Evolutionary conservation across 305 asterid species (phyloP), one percentile per base, ranked within the genome.

Genomic region (Fraxinus greggii): DNA sequence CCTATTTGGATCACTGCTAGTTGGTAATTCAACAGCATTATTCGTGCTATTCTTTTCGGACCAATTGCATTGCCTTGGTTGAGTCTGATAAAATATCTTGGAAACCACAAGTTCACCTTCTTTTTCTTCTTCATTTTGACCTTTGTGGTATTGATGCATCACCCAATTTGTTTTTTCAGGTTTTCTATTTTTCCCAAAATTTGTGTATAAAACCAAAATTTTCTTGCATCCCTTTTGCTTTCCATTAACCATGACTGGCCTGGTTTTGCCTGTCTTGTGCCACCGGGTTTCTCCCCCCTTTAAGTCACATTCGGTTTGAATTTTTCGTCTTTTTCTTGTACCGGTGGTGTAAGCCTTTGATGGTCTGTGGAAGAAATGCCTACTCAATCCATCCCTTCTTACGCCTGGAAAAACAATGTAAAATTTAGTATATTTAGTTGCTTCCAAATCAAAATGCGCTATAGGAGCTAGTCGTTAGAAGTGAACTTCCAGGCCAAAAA

Each of bases 111-210:
- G 97, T 84, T 97, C 99, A 0, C 99, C 99, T 88, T 97, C 99
- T 54, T 84, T 91, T 90, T 97, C 99, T 76, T 97, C 99, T 67
- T 97, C 99, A 28, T 93, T 92, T 83, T 95, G 97, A 2, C 99
- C 99, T 65, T 92, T 78, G 63, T 97, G 99, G 87, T 97, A 97
- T 26, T 97, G 99, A 78, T 97, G 99, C 99, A 97, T 97, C 3
- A 97, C 99, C 99, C 99, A 97, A 48, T 93, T 97, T 0, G 99
- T 97, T 77, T 97, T 97, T 40, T 94, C 99, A 12, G 99, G 99
- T 67, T 97, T 97, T 21, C 99, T 85, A 36, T 97, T 94, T 63
- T 97, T 97, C 1, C 99, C 98, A 23, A 97, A 97, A 77, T 97
- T 97, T 5, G 99, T 97, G 88, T 94, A 97, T 54, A 97, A 72